Evolutionary conservation across 208 protist species (phyloP).

Genomic region (Acanthamoeba royreba): DNA sequence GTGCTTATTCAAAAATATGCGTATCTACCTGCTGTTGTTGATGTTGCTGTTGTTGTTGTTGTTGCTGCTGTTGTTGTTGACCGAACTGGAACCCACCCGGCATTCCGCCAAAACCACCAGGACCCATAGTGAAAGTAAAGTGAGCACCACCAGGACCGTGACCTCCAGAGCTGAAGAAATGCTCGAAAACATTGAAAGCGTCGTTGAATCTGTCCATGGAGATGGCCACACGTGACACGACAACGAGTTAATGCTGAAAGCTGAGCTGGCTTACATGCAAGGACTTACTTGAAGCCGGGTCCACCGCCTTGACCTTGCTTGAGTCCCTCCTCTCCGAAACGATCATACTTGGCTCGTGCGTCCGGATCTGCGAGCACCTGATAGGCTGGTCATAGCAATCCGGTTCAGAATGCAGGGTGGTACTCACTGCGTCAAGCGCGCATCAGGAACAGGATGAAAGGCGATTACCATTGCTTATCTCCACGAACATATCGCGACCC

Average conservation of each 20-base stretch:
- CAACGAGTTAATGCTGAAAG: not conserved
- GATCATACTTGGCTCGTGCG: constrained; percentile 74
- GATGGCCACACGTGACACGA: not conserved
- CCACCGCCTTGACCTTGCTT: constrained; percentile 77
- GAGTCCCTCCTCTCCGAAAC: constrained; percentile 74
- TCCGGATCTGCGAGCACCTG: constrained; percentile 74
- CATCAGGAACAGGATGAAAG: not conserved
- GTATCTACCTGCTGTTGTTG: not conserved
- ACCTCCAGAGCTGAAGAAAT: not conserved
- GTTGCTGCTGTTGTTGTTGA: not conserved
- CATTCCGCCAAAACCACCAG: not conserved
- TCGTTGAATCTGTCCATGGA: not conserved
- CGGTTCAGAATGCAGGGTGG: not conserved
- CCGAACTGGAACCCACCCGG: not conserved
- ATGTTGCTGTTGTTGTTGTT: not conserved
- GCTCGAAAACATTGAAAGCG: constrained; percentile 31
- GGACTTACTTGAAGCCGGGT: not conserved
- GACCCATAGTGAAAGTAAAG: not conserved
- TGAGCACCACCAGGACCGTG: not conserved
- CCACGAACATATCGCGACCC: not conserved
- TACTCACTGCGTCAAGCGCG: not conserved
- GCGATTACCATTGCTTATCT: not conserved
- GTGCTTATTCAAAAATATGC: not conserved
- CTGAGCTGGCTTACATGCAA: too few species aligned
- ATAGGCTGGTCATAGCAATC: constrained; percentile 74